These are phyloP conservation scores for Phyllostachys edulis DNA, from an alignment of 176 grass and related monocot genomes.

Conservation along the genomic window DNA sequence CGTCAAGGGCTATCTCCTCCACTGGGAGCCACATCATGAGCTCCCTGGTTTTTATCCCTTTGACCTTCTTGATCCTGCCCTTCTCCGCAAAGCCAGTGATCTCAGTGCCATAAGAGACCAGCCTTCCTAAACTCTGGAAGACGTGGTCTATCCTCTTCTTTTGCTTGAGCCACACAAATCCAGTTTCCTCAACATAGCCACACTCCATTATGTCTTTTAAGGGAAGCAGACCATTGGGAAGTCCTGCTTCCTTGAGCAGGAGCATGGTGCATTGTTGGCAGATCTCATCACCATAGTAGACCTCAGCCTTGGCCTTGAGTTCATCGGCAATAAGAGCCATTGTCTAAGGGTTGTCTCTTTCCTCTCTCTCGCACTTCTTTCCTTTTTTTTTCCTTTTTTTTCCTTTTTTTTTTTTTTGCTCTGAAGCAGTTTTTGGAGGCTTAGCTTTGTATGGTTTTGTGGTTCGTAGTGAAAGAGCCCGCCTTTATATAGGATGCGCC, in stretches of 20 bases:
- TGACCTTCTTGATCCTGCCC: slow-evolving; percentile 82
- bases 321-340: slow-evolving; percentile 61
- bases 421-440: slow-evolving; percentile 19
- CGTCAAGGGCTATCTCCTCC: slow-evolving; percentile 77
- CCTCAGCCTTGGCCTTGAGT: slow-evolving; percentile 66
- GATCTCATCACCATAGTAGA: slow-evolving; percentile 73
- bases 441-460: slow-evolving; percentile 38
- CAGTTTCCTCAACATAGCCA: slow-evolving; percentile 75
- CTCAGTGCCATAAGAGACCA: slow-evolving; percentile 71
- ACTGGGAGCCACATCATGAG: slow-evolving; percentile 79
- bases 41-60: slow-evolving; percentile 95
- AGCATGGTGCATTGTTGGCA: slow-evolving; percentile 70
- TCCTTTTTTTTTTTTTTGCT: slow-evolving; percentile 18
- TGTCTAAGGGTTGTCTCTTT: slow-evolving; percentile 20
- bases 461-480: slow-evolving; percentile 11
- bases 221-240: slow-evolving; percentile 83
- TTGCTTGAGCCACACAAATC: slow-evolving; percentile 98
- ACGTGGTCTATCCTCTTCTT: slow-evolving; percentile 78
- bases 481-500: slow-evolving; percentile 57
- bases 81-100: slow-evolving; percentile 84
- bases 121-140: slow-evolving; percentile 61
- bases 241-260: slow-evolving; percentile 74
- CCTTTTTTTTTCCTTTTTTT: too few relatives aligned
- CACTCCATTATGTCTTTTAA: slow-evolving; percentile 77
- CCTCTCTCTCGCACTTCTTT: slow-evolving; percentile 12